A percentile compares a stretch with the other conserved stretches of the same genome.
Evolutionary conservation across 768 basidiomycete species (phyloP).

Genomic region (Xerocomus brunneocitrinus): DNA sequence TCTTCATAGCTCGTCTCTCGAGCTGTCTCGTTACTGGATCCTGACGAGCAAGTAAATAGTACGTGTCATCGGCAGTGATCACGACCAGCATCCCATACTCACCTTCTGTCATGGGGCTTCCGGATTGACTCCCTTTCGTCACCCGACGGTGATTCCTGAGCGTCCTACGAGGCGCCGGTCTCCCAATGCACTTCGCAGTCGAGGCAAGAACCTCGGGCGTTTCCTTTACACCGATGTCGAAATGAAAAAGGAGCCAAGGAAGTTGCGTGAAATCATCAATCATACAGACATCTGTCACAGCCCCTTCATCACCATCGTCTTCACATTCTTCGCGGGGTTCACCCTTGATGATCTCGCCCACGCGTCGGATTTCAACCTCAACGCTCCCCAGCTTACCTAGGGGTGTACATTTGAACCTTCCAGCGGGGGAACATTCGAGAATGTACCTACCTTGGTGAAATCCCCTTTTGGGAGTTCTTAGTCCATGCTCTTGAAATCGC

Average conservation of each 20-base stretch:
- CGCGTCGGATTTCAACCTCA: slow-evolving; percentile 17
- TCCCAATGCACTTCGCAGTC: neutral
- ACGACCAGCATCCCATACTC: neutral
- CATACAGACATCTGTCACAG: slow-evolving; percentile 5
- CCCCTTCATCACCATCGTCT: neutral
- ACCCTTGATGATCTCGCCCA: slow-evolving; percentile 5
- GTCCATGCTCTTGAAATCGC: neutral
- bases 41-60: neutral
- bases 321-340: neutral
- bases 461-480: slow-evolving; percentile 8
- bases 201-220: neutral
- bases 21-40: neutral
- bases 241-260: slow-evolving; percentile 13
- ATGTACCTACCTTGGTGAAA: neutral
- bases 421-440: neutral
- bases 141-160: neutral
- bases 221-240: slow-evolving; percentile 5
- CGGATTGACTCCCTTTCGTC: neutral
- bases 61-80: neutral
- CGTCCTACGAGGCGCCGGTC: neutral
- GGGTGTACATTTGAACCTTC: neutral
- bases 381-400: slow-evolving; percentile 7
- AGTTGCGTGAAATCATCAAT: slow-evolving; percentile 8
- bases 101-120: neutral
- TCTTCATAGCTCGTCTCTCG: neutral